These are phyloP conservation scores for Nakazawaea molendinolei DNA, from an alignment of 805 yeast genomes.

Conservation along the genomic window DNA sequence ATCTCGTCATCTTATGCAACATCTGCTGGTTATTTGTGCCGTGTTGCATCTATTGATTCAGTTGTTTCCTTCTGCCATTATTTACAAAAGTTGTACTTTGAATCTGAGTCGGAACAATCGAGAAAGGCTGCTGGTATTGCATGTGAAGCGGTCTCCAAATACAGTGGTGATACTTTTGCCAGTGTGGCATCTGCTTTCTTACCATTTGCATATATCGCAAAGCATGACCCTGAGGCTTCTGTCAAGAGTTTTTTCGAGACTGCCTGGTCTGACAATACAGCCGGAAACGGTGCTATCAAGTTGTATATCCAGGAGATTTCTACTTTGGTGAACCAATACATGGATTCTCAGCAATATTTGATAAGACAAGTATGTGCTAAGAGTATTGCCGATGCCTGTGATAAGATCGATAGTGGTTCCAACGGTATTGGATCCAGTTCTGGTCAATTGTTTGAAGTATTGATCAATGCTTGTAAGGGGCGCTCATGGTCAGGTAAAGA, in stretches of 20 bases:
- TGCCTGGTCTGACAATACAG: constrained; percentile 74
- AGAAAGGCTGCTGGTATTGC: constrained; percentile 54
- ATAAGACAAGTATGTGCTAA: constrained; percentile 67
- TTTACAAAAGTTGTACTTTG: constrained; percentile 54
- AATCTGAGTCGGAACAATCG: constrained; percentile 32
- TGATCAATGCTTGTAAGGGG: constrained; percentile 61
- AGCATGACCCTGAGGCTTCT: constrained; percentile 48
- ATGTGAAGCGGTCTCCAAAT: constrained; percentile 57
- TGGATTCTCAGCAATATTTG: constrained; percentile 52
- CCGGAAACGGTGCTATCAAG: constrained; percentile 70
- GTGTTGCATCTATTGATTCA: constrained; percentile 47
- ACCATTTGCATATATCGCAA: constrained; percentile 76
- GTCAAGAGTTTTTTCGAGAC: constrained; percentile 45
- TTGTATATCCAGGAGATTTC: constrained; percentile 68
- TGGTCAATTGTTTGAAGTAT: constrained; percentile 37
- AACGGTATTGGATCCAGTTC: constrained; percentile 21
- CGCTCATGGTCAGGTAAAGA: constrained; percentile 91
- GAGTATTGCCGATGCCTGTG: constrained; percentile 54
- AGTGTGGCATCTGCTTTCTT: constrained; percentile 56
- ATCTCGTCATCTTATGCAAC: constrained; percentile 71
- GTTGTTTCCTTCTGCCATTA: constrained; percentile 47
- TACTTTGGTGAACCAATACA: constrained; percentile 37
- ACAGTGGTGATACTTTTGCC: constrained; percentile 63
- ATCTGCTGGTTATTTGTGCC: constrained; percentile 72
- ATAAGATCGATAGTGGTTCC: constrained; percentile 29